Percentiles rank a stretch among this genome's conserved stretches.
These are phyloP conservation scores for Penicillium verhagenii DNA, from an alignment of 495 filamentous ascomycete genomes.

Conservation along the genomic window DNA sequence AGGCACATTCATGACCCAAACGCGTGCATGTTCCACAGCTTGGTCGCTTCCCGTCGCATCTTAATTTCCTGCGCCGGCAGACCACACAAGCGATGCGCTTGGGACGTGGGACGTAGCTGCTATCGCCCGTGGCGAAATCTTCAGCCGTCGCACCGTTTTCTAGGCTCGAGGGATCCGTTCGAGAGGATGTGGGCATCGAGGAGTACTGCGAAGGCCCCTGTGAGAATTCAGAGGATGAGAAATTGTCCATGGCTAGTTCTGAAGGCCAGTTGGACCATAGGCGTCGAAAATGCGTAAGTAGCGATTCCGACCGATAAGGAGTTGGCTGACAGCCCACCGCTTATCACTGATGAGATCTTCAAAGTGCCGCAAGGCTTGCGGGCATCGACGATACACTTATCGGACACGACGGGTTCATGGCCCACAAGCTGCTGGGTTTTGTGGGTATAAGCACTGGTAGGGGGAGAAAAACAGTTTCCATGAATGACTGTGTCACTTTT, in stretches of 20 bases:
- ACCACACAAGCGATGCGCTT: conserved; percentile 98
- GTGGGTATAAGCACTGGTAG: neutral
- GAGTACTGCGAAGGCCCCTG: conserved; percentile 54
- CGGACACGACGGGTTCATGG: conserved; percentile 10
- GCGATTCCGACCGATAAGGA: conserved; percentile 15
- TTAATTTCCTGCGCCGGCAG: conserved; percentile 89
- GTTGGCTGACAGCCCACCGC: conserved; percentile 3
- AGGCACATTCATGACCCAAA: conserved; percentile 86
- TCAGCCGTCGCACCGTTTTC: conserved; percentile 31
- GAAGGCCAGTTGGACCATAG: conserved; percentile 1
- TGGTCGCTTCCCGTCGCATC: conserved; percentile 69
- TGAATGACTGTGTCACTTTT: conserved; percentile 18
- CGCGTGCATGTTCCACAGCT: conserved; percentile 92
- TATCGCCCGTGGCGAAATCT: conserved; percentile 48
- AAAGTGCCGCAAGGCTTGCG: neutral
- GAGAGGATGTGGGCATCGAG: conserved; percentile 25
- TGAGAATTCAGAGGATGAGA: conserved; percentile 20
- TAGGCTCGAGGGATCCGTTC: conserved; percentile 27
- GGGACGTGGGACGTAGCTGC: conserved; percentile 68
- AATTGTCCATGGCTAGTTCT: conserved; percentile 22
- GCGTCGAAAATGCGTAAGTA: conserved; percentile 5
- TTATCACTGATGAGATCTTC: conserved; percentile 7
- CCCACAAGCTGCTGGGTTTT: conserved; percentile 1
- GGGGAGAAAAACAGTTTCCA: conserved; percentile 13
- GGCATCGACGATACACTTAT: conserved; percentile 9